phyloP scores from a whole-genome alignment of 2,329 filamentous ascomycete species.

The Pezicula neosporulosa region DNA sequence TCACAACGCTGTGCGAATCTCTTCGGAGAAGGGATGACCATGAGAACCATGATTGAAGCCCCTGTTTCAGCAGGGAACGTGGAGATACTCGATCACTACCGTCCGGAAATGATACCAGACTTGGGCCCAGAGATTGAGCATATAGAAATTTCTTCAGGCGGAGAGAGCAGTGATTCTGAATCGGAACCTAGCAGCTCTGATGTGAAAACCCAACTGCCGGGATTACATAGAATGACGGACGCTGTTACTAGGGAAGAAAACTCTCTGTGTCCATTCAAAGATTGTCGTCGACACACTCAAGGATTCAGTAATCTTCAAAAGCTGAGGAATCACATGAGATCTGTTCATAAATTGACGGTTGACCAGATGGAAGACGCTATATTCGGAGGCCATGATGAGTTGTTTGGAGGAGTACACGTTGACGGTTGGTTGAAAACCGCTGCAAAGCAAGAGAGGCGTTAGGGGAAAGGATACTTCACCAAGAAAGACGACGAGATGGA shows the following conservation, averaged over 20 bases:
- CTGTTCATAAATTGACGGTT: slow-evolving; percentile 38
- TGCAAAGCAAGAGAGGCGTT: slow-evolving; percentile 29
- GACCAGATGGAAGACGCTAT: slow-evolving; percentile 50
- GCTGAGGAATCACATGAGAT: slow-evolving; percentile 40
- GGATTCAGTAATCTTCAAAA: slow-evolving; percentile 35
- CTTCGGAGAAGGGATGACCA: slow-evolving; percentile 68
- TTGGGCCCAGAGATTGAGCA: slow-evolving; percentile 3
- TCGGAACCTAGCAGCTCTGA: background rate
- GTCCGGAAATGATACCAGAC: slow-evolving; percentile 20
- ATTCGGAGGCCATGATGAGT: slow-evolving; percentile 36
- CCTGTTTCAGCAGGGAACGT: slow-evolving; percentile 8
- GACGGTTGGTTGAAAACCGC: slow-evolving; percentile 62
- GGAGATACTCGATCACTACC: slow-evolving; percentile 16
- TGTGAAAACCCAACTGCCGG: background rate
- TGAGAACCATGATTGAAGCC: slow-evolving; percentile 28
- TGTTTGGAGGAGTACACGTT: slow-evolving; percentile 60
- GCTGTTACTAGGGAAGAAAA: background rate
- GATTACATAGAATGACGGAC: background rate
- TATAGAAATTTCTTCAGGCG: slow-evolving; percentile 2
- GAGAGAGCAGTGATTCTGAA: background rate
- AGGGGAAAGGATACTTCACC: slow-evolving; percentile 8
- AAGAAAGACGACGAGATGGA: background rate
- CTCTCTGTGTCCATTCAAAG: slow-evolving; percentile 32
- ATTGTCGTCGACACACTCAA: slow-evolving; percentile 32
- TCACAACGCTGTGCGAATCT: slow-evolving; percentile 71